Conservation (phyloP, 179 eudicot genomes). For the Beta corolliflora region DNA sequence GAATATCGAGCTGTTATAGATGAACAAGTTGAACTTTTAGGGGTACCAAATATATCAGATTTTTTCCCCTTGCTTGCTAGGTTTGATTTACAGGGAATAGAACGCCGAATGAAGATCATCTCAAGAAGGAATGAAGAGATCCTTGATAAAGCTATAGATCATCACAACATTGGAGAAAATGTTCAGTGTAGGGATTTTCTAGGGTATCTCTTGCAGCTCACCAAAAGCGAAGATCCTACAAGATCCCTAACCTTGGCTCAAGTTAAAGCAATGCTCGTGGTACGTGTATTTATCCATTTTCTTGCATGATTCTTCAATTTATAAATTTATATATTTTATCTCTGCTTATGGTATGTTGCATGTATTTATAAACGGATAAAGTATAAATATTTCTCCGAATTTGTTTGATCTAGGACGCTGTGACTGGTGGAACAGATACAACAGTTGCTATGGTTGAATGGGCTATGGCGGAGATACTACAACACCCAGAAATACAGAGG, state of each 20-base stretch:
- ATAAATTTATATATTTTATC: too few species aligned
- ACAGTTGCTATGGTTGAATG: constrained; percentile 45
- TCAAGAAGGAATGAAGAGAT: constrained; percentile 16
- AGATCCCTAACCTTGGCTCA: constrained; percentile 4
- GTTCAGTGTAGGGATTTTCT: neutral
- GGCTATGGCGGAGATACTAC: constrained; percentile 49
- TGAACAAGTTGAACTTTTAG: constrained; percentile 16
- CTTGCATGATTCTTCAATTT: neutral
- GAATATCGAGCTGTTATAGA: constrained; percentile 28
- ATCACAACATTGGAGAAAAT: neutral
- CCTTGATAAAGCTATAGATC: constrained; percentile 26
- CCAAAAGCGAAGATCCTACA: constrained; percentile 14
- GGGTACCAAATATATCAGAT: constrained; percentile 45
- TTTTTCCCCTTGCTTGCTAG: constrained; percentile 41
- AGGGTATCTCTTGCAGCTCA: constrained; percentile 16
- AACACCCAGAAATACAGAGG: constrained; percentile 37
- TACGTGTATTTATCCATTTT: neutral
- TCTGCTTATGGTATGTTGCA: too few species aligned
- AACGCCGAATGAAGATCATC: constrained; percentile 17
- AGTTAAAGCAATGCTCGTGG: constrained; percentile 13
- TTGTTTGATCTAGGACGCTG: constrained; percentile 3
- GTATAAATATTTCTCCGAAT: neutral
- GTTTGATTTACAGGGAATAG: constrained; percentile 51
- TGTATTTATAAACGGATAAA: too few species aligned
- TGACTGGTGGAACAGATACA: constrained; percentile 55